phyloP scores from a whole-genome alignment of 345 rosid genomes.

The Populus pruinosa region DNA sequence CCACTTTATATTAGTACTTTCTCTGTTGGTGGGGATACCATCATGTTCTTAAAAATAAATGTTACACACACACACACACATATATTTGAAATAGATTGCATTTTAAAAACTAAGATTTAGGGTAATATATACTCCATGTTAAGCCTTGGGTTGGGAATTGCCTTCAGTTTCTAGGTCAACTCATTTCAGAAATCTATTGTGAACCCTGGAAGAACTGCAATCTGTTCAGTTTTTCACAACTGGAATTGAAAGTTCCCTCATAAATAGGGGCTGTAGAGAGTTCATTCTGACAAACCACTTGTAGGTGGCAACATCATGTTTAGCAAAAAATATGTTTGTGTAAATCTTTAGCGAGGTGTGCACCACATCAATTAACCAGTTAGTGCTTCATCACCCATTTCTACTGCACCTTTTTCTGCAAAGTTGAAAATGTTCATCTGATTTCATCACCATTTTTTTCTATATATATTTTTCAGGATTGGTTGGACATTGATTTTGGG shows the following conservation, averaged over 20 bases:
- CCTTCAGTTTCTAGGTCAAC: not conserved
- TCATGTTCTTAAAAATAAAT: not conserved
- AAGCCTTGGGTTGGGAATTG: not conserved
- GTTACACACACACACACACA: not conserved
- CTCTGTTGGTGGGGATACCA: not conserved
- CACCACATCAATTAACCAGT: not conserved
- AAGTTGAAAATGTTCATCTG: not conserved
- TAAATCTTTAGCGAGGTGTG: not conserved
- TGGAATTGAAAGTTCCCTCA: not conserved
- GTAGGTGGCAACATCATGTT: not conserved
- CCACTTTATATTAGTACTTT: not conserved
- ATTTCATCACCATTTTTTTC: constrained; percentile 17
- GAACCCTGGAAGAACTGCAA: not conserved
- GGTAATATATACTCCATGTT: not conserved
- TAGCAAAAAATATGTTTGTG: not conserved
- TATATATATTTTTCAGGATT: constrained; percentile 56
- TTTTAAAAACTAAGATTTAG: not conserved
- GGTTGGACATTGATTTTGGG: constrained; percentile 99
- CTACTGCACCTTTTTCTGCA: not conserved
- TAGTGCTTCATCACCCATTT: constrained; percentile 1
- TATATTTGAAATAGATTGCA: not conserved
- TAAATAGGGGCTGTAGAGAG: not conserved
- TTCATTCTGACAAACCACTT: not conserved
- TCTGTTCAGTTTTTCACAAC: not conserved
- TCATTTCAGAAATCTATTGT: not conserved